Evolutionary conservation across 140 eudicot genomes (phyloP), one percentile per base, ranked within the genome.

Genomic region (Erigeron philadelphicus): DNA sequence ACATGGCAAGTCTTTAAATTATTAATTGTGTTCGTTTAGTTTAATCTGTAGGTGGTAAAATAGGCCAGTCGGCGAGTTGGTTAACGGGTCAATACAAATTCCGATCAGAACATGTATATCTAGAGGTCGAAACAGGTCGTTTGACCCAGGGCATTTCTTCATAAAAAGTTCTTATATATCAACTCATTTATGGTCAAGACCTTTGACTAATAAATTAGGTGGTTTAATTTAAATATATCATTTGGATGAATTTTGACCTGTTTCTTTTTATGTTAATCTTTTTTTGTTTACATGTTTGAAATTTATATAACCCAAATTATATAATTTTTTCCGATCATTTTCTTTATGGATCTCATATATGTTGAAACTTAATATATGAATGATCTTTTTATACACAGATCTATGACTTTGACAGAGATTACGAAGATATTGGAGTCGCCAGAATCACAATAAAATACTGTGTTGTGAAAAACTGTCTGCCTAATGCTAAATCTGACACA

Each of bases 341-440:
- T 66, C 7, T 25, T 72, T 40, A 5, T 1, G 61, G 15, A 7
- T 44, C 64, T 19, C 35, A 19, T 21, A 11, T 23, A 16, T 46
- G 0, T 57, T 9, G 43, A 42, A 41, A 52, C 10, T 66, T 47
- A 17, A 72, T 61, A 53, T 69, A 57, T 54, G 50, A n/a, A 78
- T 43, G 68, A 41, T 60, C 55, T 41, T 75, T 46, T 41, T 66
- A 25, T 57, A 18, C 81, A 88, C 95, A 90, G 97, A 88, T 86
- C 65, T 88, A 84, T 77, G 96, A 90, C 73, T 90, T 90, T 73
- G 97, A 90, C 77, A 67, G 97, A 81, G 97, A 90, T 76, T 90
- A 90, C 48, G 82, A 88, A 78, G 97, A 90, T 80, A 81, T 86
- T 74, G 97, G 97, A 72, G 86, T 90, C 74, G 95, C 91, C 59